Base-by-base conservation (phyloP, 164 flowering plant genomes). In the Berberis thunbergii region DNA sequence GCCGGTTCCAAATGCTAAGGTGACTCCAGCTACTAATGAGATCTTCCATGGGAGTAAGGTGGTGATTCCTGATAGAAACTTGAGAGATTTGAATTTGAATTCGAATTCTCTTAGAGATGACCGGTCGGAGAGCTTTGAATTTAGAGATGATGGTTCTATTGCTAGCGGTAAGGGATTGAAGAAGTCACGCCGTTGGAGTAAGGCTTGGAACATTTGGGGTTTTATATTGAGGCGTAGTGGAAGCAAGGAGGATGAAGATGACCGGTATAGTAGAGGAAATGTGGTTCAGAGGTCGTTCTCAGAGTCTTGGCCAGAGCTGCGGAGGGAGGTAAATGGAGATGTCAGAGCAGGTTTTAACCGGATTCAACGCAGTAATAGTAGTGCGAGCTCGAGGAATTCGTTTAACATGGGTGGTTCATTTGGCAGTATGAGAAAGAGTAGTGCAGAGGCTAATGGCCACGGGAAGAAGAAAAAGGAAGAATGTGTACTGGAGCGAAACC, bases 171-270 rank as follows among this genome's bases (percentile, higher is more conserved):
- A 81, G 43, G 83, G 67, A 38, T 54, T 69, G 2, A 93, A 86
- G 76, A 91, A 91, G 78, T 79, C 93, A 1, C 60, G 85, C 39
- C 62, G 93, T 65, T 91, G 97, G 97, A 78, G 86, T 8, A 83
- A 79, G 74, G 79, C 77, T 2, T 93, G 93, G 93, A 93, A 76
- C 69, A 84, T 94, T 40, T 89, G 87, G 93, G 86, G 93, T 10
- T 75, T 94, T 38, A 87, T 94, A 54, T 75, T 91, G 68, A 59
- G 86, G 72, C 75, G 87, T 13, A 73, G 77, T 9, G 79, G 84
- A 2, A 74, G 69, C 65, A 87, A 88, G 59, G 84, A 88, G 9
- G 98, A 77, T 38, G 87, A 83, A 5, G 91, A 86, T 4, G 89
- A 82, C 45, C 85, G 85, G 75, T 79, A 64, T 44, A 80, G 84